Base-by-base conservation (phyloP, 2,329 filamentous ascomycete species). In the Cladobotryum mycophilum region DNA sequence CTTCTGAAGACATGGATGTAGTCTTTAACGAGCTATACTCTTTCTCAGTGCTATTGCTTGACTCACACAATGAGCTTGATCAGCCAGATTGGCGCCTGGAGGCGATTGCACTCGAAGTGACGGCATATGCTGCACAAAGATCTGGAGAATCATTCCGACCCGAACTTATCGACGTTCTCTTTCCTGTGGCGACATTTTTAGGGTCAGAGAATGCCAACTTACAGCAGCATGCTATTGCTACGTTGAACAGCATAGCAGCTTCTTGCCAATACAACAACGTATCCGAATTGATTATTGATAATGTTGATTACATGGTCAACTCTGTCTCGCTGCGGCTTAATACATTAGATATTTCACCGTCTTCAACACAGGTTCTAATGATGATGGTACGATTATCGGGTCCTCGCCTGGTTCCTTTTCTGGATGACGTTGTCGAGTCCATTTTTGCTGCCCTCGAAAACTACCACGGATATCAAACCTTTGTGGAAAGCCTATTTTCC, bases 231-330 rank as follows among this genome's bases (percentile, higher is more conserved):
- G 89, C 92, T 5, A 86, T 96, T 55, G 81, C 83, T 4, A 87
- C 88, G 35, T 75, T 99, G 13, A 93, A 96, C 61, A 81, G 83
- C 15, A 74, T 96, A n/a, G 85, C 92, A 1, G 63, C 69, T 2
- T 78, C 85, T 1, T 96, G 89, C 60, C 82, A 80, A 2, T 99
- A 97, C 61, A 55, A 64, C 0, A 84, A 78, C 59, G 86, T 92
- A 4, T 85, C 86, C 22, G 82, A 88, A 14, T 73, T 99, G 56
- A 85, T 99, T 37, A 80, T 97, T 25, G 83, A 87, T 47, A 99
- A 99, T 54, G 91, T 89, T 14, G 93, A 99, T 67, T 99, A 99
- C 65, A 87, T 99, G 69, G 85, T 97, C 54, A 97, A 97, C 63
- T 89, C 93, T 0, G 82, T 99, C 14, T 89, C 88, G 0, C 70